Evolutionary conservation across 352 stramenopile genomes (phyloP).

Genomic region (Phytophthora pinifolia): DNA sequence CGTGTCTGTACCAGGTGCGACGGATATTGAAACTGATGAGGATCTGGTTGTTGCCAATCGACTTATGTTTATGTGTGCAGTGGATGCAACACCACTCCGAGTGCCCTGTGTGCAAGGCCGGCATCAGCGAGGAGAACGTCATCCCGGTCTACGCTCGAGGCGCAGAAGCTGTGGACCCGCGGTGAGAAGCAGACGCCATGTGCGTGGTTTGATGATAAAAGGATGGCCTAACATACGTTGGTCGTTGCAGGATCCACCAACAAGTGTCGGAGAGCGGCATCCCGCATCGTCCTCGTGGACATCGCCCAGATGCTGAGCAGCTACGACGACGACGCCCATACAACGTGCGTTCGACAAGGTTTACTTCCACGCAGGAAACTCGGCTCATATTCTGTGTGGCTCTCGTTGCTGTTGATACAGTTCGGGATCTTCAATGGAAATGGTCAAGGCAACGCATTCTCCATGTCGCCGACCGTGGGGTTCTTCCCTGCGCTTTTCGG

Average conservation of each 20-base stretch:
- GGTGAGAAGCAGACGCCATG: conserved; percentile 18
- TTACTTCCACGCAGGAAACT: neutral
- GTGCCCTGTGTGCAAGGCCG: conserved; percentile 91
- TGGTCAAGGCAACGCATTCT: conserved; percentile 36
- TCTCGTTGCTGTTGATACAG: too few relatives aligned
- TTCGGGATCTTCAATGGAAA: conserved; percentile 43
- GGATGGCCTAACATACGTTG: neutral
- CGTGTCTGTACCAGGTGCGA: conserved; percentile 81
- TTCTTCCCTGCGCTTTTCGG: conserved; percentile 89
- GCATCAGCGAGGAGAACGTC: conserved; percentile 88
- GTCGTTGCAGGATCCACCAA: conserved; percentile 25
- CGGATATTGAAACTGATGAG: neutral
- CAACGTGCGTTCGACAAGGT: conserved; percentile 36
- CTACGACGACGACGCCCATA: conserved; percentile 50
- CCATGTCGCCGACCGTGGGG: conserved; percentile 70
- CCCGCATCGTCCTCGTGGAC: conserved; percentile 56
- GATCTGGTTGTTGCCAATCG: neutral
- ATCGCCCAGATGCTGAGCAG: conserved; percentile 61
- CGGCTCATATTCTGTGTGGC: too few relatives aligned
- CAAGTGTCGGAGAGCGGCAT: conserved; percentile 35
- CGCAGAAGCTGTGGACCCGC: conserved; percentile 66
- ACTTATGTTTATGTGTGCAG: conserved; percentile 23
- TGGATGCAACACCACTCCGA: conserved; percentile 82
- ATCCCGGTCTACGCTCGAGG: conserved; percentile 87
- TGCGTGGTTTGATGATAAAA: too few relatives aligned